These are phyloP conservation scores for Kalmusia sp. DNA, from an alignment of 2,329 filamentous ascomycete genomes.

Conservation along the genomic window DNA sequence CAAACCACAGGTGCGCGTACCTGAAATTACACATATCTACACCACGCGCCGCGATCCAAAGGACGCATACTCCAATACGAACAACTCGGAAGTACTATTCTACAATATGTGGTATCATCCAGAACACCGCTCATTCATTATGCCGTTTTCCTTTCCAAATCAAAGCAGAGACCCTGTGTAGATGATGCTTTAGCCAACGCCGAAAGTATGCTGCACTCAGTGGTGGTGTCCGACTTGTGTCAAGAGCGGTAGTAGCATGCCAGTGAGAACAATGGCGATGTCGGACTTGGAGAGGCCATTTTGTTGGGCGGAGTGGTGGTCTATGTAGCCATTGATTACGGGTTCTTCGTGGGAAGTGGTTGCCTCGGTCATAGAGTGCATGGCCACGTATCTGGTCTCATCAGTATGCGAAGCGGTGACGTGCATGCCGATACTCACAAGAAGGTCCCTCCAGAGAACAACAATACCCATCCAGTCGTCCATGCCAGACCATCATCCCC, in stretches of 20 bases:
- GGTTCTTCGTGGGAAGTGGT: conserved; percentile 45
- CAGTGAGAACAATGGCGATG: conserved; percentile 70
- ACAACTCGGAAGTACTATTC: not conserved
- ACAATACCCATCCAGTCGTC: conserved; percentile 88
- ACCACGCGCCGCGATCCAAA: not conserved
- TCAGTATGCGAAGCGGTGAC: conserved; percentile 23
- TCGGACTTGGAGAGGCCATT: conserved; percentile 59
- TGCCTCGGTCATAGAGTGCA: conserved; percentile 96
- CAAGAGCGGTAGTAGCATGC: conserved; percentile 79
- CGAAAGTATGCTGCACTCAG: conserved; percentile 18
- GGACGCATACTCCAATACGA: not conserved
- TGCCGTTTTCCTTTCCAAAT: not conserved
- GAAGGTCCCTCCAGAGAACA: conserved; percentile 97
- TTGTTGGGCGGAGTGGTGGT: conserved; percentile 54
- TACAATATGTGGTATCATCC: conserved; percentile 8
- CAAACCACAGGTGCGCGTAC: too few species aligned
- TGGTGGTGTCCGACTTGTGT: conserved; percentile 79
- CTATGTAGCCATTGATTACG: conserved; percentile 59
- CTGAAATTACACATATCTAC: not conserved
- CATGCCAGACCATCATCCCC: conserved; percentile 73
- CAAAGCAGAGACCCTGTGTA: too few species aligned
- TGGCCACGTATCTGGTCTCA: conserved; percentile 81
- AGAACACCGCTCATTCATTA: conserved; percentile 5
- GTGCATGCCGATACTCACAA: conserved; percentile 66
- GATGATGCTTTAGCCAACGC: conserved; percentile 1